phyloP scores from a whole-genome alignment of 768 basidiomycete genomes.

The Tricholoma hemisulphureum region DNA sequence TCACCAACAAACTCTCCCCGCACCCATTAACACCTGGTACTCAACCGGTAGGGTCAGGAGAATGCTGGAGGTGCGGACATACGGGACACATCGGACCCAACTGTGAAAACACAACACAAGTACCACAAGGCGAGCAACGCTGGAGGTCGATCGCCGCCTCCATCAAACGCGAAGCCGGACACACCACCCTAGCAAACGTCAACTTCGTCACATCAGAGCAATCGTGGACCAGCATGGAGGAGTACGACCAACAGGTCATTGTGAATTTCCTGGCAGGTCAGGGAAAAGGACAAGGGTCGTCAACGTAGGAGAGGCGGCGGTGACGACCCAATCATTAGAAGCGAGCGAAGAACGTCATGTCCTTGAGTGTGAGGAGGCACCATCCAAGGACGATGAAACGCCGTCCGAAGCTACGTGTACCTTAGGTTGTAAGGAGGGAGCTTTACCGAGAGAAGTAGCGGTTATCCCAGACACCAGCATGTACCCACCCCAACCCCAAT shows the following conservation, averaged over 20 bases:
- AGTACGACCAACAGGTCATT: background rate
- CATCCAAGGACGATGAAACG: background rate
- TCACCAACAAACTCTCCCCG: background rate
- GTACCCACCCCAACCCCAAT: background rate
- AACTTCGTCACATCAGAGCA: background rate
- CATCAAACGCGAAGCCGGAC: background rate
- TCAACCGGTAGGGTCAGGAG: background rate
- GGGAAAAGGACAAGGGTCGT: background rate
- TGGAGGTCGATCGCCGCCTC: background rate
- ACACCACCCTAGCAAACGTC: background rate
- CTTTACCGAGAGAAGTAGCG: background rate
- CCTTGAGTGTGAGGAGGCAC: background rate
- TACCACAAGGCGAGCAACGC: background rate
- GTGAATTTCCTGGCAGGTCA: background rate
- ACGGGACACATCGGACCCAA: background rate
- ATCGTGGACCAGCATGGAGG: background rate
- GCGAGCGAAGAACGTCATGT: background rate
- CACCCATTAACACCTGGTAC: background rate
- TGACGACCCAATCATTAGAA: background rate
- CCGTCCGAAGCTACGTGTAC: background rate
- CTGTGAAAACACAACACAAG: background rate
- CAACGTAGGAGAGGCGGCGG: background rate
- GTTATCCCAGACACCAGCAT: background rate
- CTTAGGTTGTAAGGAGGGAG: slow-evolving; percentile 16
- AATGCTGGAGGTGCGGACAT: background rate